phyloP scores from a whole-genome alignment of 1,284 basidiomycete genomes.

The Leucoagaricus sp. region DNA sequence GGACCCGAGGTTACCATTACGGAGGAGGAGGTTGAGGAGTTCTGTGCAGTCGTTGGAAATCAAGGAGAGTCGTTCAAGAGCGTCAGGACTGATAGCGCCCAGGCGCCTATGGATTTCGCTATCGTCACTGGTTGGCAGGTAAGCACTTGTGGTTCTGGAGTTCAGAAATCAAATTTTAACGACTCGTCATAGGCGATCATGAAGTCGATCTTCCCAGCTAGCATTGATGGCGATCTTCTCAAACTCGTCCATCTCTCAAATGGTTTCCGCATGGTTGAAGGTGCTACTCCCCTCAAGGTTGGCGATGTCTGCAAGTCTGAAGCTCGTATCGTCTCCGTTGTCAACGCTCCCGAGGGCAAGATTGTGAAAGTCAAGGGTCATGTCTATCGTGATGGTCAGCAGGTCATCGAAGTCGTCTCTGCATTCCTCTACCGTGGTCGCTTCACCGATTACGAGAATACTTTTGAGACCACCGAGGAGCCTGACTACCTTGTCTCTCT shows the following conservation, averaged over 20 bases:
- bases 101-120: constrained; percentile 98
- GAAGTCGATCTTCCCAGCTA: constrained; percentile 92
- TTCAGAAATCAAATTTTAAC: constrained; percentile 1
- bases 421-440: constrained; percentile 96
- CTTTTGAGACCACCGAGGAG: constrained; percentile 92
- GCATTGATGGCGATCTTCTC: constrained; percentile 91
- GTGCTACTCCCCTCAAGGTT: constrained; percentile 74
- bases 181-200: constrained; percentile 77
- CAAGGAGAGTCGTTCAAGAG: constrained; percentile 90
- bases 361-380: constrained; percentile 90
- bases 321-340: constrained; percentile 87
- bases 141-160: constrained; percentile 31
- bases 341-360: constrained; percentile 92
- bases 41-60: constrained; percentile 94
- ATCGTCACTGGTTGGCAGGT: constrained; percentile 99
- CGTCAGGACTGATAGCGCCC: constrained; percentile 65
- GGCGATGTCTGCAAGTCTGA: constrained; percentile 92
- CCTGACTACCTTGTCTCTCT: constrained; percentile 85
- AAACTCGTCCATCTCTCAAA: constrained; percentile 97
- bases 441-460: constrained; percentile 93
- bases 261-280: constrained; percentile 88
- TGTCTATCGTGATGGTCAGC: constrained; percentile 74
- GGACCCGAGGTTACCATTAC: constrained; percentile 85
- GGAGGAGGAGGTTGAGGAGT: constrained; percentile 77
- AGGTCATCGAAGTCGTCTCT: constrained; percentile 92